Conservation (phyloP, 2,329 filamentous ascomycete genomes). For the Sporothrix luriei region DNA sequence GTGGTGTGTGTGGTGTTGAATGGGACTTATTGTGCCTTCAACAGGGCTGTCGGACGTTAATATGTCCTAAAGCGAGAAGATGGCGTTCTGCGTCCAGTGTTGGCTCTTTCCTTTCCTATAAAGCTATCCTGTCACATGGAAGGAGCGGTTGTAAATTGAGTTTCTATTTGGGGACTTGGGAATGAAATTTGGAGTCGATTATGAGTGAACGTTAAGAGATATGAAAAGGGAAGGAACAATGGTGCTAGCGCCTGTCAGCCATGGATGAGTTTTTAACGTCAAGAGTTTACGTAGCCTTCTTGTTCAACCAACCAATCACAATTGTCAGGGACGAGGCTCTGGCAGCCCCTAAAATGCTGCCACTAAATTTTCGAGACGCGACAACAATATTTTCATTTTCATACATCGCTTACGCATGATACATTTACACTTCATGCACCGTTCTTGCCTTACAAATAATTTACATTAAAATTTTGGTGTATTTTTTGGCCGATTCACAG, state of each 20-base stretch:
- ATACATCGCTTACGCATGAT: neutral
- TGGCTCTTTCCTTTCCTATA: neutral
- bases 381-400: neutral
- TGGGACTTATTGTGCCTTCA: neutral
- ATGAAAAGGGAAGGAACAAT: conserved; percentile 13
- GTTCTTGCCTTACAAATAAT: neutral
- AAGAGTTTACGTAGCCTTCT: neutral
- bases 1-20: neutral
- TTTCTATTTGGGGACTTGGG: neutral
- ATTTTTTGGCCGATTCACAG: neutral
- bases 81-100: too few relatives aligned
- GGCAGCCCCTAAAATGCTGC: neutral
- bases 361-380: neutral
- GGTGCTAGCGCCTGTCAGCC: neutral
- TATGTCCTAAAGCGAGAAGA: neutral
- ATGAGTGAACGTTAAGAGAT: neutral
- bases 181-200: neutral
- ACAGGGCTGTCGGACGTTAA: neutral
- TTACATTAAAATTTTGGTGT: too few relatives aligned
- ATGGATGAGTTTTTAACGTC: neutral
- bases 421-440: neutral
- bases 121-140: neutral
- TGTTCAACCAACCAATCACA: conserved; percentile 24
- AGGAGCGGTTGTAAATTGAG: neutral
- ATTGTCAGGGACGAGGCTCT: neutral